Percentiles rank a stretch among this genome's conserved stretches.
phyloP scores from a whole-genome alignment of 495 filamentous ascomycete genomes.

The Penicillium herquei region DNA sequence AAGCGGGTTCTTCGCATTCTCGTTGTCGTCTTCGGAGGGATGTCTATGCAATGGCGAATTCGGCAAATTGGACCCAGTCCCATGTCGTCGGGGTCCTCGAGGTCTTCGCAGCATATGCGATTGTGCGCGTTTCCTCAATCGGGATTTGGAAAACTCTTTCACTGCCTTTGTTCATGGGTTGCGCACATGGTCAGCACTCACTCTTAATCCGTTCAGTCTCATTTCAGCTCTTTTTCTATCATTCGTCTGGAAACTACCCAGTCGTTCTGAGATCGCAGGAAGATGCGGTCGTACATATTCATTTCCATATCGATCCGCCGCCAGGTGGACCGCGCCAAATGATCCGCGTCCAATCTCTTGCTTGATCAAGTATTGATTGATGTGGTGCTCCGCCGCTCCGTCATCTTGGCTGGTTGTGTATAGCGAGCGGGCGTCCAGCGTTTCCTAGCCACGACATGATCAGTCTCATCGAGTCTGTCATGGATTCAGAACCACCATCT shows the following conservation, averaged over 20 bases:
- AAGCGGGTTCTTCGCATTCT: conserved; percentile 73
- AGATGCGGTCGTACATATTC: conserved; percentile 75
- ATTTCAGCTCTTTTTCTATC: background rate
- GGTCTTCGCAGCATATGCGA: conserved; percentile 82
- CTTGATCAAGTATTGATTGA: conserved; percentile 93
- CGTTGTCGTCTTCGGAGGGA: conserved; percentile 45
- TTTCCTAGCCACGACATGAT: conserved; percentile 61
- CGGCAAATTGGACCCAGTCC: conserved; percentile 54
- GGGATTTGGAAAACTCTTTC: conserved; percentile 95
- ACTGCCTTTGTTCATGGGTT: conserved; percentile 61
- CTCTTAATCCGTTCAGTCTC: background rate
- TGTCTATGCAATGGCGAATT: conserved; percentile 54
- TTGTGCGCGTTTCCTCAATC: conserved; percentile 88
- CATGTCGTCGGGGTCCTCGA: conserved; percentile 51
- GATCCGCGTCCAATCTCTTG: conserved; percentile 96
- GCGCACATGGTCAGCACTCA: background rate
- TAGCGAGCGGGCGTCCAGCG: conserved; percentile 82
- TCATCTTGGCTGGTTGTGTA: conserved; percentile 86
- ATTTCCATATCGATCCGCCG: conserved; percentile 82
- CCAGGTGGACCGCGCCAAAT: conserved; percentile 91
- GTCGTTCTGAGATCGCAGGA: background rate
- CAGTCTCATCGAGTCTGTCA: conserved; percentile 22
- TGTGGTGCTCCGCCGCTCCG: conserved; percentile 70
- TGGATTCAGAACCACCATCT: conserved; percentile 3
- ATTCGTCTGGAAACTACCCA: background rate